A percentile compares a stretch with the other conserved stretches of the same genome.
Conservation (phyloP, 371 early-diverging fungal species). For the Mucor circinelloides region DNA sequence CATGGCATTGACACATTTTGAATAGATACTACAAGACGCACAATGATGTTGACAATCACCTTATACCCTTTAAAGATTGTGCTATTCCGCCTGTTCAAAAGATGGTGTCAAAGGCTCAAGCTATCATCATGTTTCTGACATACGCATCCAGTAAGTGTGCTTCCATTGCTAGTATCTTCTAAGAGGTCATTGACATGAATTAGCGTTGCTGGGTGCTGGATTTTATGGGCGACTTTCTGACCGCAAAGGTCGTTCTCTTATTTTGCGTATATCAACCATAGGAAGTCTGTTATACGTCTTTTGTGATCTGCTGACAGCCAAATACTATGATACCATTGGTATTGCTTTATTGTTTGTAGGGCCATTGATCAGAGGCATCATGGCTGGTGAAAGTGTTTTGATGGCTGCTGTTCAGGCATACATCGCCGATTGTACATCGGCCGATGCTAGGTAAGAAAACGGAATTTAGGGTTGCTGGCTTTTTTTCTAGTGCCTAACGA, state of each 20-base stretch:
- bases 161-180: no score
- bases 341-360: slow-evolving; percentile 34
- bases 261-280: slow-evolving; percentile 26
- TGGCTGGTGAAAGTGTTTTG: slow-evolving; percentile 41
- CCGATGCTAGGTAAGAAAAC: slow-evolving; percentile 24
- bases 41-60: slow-evolving; percentile 20
- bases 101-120: slow-evolving; percentile 37
- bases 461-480: no score
- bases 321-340: slow-evolving; percentile 32
- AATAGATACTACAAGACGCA: not conserved
- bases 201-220: slow-evolving; percentile 41
- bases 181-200: not conserved
- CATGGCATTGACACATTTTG: not conserved
- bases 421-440: slow-evolving; percentile 45
- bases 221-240: slow-evolving; percentile 50
- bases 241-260: slow-evolving; percentile 35
- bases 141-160: slow-evolving; percentile 30
- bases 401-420: slow-evolving; percentile 44
- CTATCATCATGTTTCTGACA: slow-evolving; percentile 31
- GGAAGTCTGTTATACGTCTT: slow-evolving; percentile 27
- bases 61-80: slow-evolving; percentile 39
- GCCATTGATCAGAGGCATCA: slow-evolving; percentile 38
- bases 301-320: slow-evolving; percentile 26
- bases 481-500: no score
- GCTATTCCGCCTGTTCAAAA: slow-evolving; percentile 49